phyloP scores from a whole-genome alignment of 805 yeast species.

The Lipomyces sp. region DNA sequence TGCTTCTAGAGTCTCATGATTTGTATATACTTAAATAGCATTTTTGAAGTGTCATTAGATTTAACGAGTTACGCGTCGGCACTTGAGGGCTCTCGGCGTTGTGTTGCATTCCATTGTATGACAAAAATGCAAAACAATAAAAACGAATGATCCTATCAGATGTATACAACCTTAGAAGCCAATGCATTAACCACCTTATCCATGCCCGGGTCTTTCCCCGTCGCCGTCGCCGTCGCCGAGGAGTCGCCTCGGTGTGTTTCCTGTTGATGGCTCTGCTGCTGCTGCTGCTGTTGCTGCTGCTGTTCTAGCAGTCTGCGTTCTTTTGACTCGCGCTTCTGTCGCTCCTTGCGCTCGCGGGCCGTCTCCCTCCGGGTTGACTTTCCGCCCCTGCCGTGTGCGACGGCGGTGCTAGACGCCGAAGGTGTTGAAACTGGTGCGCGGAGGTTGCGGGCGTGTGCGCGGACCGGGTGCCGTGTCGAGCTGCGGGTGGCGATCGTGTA shows the following conservation, averaged over 20 bases:
- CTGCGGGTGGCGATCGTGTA: not conserved
- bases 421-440: not conserved
- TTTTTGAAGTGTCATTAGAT: no score
- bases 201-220: not conserved
- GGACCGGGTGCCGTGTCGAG: not conserved
- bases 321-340: conserved; percentile 27
- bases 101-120: no score
- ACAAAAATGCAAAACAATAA: no score
- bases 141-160: no score
- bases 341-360: conserved; percentile 27
- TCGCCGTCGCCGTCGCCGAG: no score
- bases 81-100: no score
- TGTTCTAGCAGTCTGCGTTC: conserved; percentile 16
- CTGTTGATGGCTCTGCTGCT: not conserved
- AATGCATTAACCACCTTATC: not conserved
- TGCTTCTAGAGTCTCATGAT: no score
- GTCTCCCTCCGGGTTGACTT: conserved; percentile 14
- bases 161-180: conserved; percentile 18
- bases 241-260: not conserved
- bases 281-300: not conserved
- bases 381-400: not conserved
- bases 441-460: not conserved
- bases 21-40: no score
- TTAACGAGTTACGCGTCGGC: no score
- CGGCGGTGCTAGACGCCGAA: not conserved